Evolutionary conservation across 2,329 filamentous ascomycete species (phyloP), one percentile per base, ranked within the genome.

Genomic region (Claviceps spartinae): DNA sequence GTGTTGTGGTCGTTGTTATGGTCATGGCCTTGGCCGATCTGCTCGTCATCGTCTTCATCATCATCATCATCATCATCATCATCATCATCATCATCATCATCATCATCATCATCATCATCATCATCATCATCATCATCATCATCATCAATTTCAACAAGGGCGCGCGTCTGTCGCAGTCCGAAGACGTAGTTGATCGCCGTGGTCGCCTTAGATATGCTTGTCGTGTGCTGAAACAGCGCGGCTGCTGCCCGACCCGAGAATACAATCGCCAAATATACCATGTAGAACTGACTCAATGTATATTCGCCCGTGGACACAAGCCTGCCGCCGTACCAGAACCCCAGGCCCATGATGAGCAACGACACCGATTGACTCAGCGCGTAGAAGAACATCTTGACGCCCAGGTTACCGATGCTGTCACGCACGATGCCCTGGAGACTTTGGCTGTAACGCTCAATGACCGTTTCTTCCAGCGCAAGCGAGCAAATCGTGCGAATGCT

Each of bases 181-280:
- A 76, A 63, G 56, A 77, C 71, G 58, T 75, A 75, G 62, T 75
- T 76, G 38, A 72, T 72, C 4, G 73, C 70, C 1, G 64, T 62
- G 36, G 67, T 64, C 0, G 73, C 74, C 57, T 75, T 76, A 50
- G 73, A 77, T 50, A 81, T 69, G 55, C 71, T 76, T 4, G 74
- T 75, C 2, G 69, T 69, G 56, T 75, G 73, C 46, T 74, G 65
- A 57, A 73, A 73, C n/a, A 73, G 4, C 2, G 45, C 42, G 6
- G 43, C 49, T 2, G 70, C 65, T 5, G 69, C 65, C 65, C 74
- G 66, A 4, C 67, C 69, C 0, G 69, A 69, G 54, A 70, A 73
- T 71, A 78, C 62, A 13, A 75, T 65, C n/a, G 73, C 71, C 54
- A 75, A 69, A 59, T 77, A 77, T 34, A 76, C 69, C 41, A 71